These are phyloP conservation scores for Macrolepiota albuminosa DNA, from an alignment of 768 basidiomycete genomes.

Conservation along the genomic window DNA sequence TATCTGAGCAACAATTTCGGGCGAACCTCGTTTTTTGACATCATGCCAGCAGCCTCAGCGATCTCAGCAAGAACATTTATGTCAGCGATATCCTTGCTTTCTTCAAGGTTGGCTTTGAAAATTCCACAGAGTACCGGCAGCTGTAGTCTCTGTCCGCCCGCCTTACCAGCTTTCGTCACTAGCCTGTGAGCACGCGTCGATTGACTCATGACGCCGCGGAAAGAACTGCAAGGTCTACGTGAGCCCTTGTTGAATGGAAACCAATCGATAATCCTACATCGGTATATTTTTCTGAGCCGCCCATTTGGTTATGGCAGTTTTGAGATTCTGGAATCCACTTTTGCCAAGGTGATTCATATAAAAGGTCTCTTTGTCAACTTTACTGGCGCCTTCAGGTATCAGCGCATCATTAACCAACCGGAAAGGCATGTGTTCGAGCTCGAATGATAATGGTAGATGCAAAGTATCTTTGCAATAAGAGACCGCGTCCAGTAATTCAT, in stretches of 20 bases:
- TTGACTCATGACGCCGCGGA: conserved; percentile 56
- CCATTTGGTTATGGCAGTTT: conserved; percentile 44
- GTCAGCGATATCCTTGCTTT: conserved; percentile 60
- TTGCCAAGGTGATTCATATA: conserved; percentile 46
- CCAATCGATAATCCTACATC: conserved; percentile 36
- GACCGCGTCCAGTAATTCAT: conserved; percentile 48
- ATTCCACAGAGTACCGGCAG: conserved; percentile 49
- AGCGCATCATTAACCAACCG: conserved; percentile 36
- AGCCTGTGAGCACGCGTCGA: conserved; percentile 73
- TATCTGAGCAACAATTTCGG: not conserved
- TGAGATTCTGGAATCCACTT: conserved; percentile 38
- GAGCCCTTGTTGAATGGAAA: not conserved
- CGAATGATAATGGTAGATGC: conserved; percentile 42
- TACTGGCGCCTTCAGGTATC: conserved; percentile 32
- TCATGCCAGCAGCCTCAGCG: conserved; percentile 50
- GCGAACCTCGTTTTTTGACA: conserved; percentile 58
- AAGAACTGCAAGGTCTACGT: conserved; percentile 34
- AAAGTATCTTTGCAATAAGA: conserved; percentile 42
- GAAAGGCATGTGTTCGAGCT: conserved; percentile 51
- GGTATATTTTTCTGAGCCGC: conserved; percentile 52
- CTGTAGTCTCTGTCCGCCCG: conserved; percentile 60
- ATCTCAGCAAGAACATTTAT: conserved; percentile 51
- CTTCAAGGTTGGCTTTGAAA: conserved; percentile 65
- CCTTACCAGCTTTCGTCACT: conserved; percentile 58
- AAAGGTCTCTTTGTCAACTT: conserved; percentile 37